phyloP scores from a whole-genome alignment of 495 filamentous ascomycete genomes.

The Letharia lupina region DNA sequence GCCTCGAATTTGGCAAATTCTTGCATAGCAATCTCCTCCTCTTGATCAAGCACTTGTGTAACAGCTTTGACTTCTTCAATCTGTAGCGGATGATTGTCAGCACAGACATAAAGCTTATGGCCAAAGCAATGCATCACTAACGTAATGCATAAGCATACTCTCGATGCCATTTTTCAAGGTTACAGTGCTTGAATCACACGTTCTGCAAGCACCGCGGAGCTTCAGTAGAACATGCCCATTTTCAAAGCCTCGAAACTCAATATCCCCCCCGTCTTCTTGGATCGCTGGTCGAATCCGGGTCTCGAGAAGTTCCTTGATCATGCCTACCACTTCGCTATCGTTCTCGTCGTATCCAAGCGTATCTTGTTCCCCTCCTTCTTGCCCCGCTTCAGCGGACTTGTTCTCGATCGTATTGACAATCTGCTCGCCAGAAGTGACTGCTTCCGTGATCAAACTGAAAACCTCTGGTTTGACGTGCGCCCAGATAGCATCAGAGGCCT shows the following conservation, averaged over 20 bases:
- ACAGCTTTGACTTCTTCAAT: constrained; percentile 95
- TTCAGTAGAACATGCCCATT: constrained; percentile 80
- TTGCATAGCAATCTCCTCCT: constrained; percentile 80
- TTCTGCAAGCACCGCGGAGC: constrained; percentile 84
- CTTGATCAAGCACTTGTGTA: constrained; percentile 80
- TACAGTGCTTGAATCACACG: constrained; percentile 91
- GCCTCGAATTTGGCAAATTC: constrained; percentile 97
- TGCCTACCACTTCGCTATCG: constrained; percentile 86
- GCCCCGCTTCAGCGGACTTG: constrained; percentile 43
- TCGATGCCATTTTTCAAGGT: constrained; percentile 96
- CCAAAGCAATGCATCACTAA: constrained; percentile 29
- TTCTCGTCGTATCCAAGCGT: constrained; percentile 72
- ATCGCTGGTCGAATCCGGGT: constrained; percentile 91
- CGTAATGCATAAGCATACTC: constrained; percentile 87
- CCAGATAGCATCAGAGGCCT: constrained; percentile 80
- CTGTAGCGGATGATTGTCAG: constrained; percentile 34
- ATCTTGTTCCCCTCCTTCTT: constrained; percentile 51
- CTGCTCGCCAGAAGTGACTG: constrained; percentile 69
- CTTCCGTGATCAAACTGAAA: constrained; percentile 88
- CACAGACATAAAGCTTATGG: constrained; percentile 5
- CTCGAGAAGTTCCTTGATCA: constrained; percentile 98
- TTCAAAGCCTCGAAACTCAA: constrained; percentile 85
- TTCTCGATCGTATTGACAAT: constrained; percentile 68
- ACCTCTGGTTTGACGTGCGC: constrained; percentile 91
- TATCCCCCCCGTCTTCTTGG: constrained; percentile 95